These are phyloP conservation scores for Irpex rosettiformis DNA, from an alignment of 1,284 basidiomycete genomes.

Conservation along the genomic window DNA sequence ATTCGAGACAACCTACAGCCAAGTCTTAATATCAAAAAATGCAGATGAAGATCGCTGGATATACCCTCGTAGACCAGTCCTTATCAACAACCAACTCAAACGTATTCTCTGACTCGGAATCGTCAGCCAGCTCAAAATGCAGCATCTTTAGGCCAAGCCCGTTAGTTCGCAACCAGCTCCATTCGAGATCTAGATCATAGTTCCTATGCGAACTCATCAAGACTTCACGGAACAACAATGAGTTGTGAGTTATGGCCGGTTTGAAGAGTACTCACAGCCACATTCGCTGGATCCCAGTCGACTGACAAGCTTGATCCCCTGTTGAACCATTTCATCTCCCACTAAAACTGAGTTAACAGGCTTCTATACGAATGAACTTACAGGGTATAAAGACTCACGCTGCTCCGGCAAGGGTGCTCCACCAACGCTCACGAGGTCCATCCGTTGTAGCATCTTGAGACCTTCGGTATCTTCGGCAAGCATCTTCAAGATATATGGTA, in stretches of 20 bases:
- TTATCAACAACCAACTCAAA: constrained; percentile 11
- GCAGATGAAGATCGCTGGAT: not conserved
- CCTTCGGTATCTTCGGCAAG: constrained; percentile 9
- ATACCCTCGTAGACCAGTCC: constrained; percentile 12
- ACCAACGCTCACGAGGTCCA: constrained; percentile 14
- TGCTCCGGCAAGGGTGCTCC: constrained; percentile 11
- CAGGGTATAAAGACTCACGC: not conserved
- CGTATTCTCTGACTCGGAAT: not conserved
- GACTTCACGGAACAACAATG: constrained; percentile 2
- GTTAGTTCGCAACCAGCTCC: constrained; percentile 12
- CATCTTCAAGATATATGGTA: constrained; percentile 14
- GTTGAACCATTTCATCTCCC: constrained; percentile 12
- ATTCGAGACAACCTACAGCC: constrained; percentile 9
- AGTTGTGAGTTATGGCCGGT: not conserved
- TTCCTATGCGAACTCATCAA: constrained; percentile 14
- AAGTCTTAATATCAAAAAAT: not conserved
- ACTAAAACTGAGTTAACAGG: constrained; percentile 1
- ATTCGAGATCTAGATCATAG: constrained; percentile 9
- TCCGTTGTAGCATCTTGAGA: constrained; percentile 11
- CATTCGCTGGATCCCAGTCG: constrained; percentile 15
- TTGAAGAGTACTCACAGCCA: constrained; percentile 7
- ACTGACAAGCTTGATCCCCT: constrained; percentile 11
- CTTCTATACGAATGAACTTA: not conserved
- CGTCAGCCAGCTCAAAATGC: constrained; percentile 7
- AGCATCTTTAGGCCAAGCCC: constrained; percentile 3